These are phyloP conservation scores for Phytopythium delawarense DNA, from an alignment of 352 stramenopile genomes.

Conservation along the genomic window DNA sequence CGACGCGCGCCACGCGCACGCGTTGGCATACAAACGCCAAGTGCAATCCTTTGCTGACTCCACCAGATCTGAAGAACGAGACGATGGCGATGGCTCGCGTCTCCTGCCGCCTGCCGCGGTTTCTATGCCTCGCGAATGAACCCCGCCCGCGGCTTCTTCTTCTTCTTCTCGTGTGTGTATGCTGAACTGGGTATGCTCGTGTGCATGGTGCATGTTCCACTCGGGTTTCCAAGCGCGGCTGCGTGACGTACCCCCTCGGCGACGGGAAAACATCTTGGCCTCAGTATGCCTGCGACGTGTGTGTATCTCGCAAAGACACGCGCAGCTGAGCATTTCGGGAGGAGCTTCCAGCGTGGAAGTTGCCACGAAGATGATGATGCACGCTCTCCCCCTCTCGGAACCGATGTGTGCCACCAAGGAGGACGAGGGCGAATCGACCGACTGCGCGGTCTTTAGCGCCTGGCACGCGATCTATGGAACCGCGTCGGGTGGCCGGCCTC, in stretches of 20 bases:
- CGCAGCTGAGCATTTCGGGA: background rate
- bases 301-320: background rate
- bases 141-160: background rate
- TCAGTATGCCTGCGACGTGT: background rate
- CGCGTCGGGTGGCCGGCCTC: too few species aligned
- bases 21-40: background rate
- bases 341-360: background rate
- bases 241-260: background rate
- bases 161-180: too few species aligned
- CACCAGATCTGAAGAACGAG: background rate
- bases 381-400: background rate
- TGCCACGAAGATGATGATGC: background rate
- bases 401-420: background rate
- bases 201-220: background rate
- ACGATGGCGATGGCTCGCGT: background rate
- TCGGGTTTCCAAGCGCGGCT: background rate
- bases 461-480: background rate
- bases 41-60: background rate
- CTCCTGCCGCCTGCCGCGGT: background rate
- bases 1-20: background rate
- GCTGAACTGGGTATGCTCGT: too few species aligned
- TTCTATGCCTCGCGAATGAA: background rate
- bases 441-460: too few species aligned
- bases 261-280: background rate
- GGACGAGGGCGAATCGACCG: background rate